Evolutionary conservation across 768 basidiomycete genomes (phyloP), one percentile per base, ranked within the genome.

Genomic region (Leccinum aurantiacum): DNA sequence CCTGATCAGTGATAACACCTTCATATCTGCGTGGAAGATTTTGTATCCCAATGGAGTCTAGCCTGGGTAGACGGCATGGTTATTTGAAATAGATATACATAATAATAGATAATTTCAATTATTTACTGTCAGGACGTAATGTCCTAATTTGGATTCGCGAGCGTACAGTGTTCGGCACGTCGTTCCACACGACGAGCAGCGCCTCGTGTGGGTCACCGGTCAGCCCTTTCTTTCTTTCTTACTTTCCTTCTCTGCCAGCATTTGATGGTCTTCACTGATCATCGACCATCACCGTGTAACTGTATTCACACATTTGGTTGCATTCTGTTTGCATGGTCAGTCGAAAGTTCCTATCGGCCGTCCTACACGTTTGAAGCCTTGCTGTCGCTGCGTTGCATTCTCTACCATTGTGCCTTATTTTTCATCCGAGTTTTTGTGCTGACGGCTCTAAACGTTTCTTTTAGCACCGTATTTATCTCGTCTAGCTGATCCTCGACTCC

Each of bases 391-490:
- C 72, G 49, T 69, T 69, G 69, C 71, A 33, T 57, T 59, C 51
- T 60, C 53, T 58, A 37, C 17, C 48, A 35, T 61, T 66, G 51
- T 50, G n/a, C 50, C 51, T 61, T 60, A 55, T 51, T 35, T 60
- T 19, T 13, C 15, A 52, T 62, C 49, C 33, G 47, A 46, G 59
- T 27, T 59, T 60, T 41, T 38, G 37, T 64, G 35, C 67, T 69
- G 63, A 69, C 60, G n/a, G 22, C 19, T 52, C 51, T 46, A 57
- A 56, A 44, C 55, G 5, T 60, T 47, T 44, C 54, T 65, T 61
- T 48, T 71, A 73, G 70, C 67, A 56, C 72, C 63, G 55, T 69
- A 60, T 68, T 69, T 58, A 71, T 71, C 66, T 69, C 66, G 60
- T 66, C 63, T 62, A 59, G 60, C 61, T 67, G 67, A 68, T 69